Evolutionary conservation across 768 basidiomycete genomes (phyloP).

Genomic region (Macrocybe gigantea): DNA sequence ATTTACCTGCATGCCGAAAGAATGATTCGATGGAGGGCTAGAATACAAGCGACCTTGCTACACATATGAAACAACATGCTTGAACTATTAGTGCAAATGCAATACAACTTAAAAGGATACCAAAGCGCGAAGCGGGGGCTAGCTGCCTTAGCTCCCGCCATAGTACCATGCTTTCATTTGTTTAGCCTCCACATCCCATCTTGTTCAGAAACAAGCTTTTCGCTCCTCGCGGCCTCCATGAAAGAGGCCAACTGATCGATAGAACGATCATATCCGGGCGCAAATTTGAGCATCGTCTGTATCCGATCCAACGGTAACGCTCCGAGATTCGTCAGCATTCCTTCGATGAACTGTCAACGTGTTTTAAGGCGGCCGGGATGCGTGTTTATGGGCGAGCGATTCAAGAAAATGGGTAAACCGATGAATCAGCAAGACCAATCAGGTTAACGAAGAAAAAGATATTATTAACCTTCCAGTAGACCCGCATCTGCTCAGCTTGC

Average conservation of each 20-base stretch:
- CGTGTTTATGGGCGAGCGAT: background rate
- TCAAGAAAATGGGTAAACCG: background rate
- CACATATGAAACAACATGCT: too few relatives aligned
- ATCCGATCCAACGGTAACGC: conserved; percentile 74
- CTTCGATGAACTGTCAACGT: conserved; percentile 68
- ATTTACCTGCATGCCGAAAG: too few relatives aligned
- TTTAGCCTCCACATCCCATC: conserved; percentile 65
- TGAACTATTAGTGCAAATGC: too few relatives aligned
- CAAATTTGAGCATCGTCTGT: conserved; percentile 82
- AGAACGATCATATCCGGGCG: conserved; percentile 75
- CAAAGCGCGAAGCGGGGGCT: too few relatives aligned
- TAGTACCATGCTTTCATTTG: background rate
- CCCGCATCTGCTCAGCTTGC: conserved; percentile 79
- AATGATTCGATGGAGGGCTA: too few relatives aligned
- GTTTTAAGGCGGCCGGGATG: conserved; percentile 1
- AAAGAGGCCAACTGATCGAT: conserved; percentile 74
- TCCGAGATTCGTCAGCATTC: conserved; percentile 87
- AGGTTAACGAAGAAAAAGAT: background rate
- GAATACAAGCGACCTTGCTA: too few relatives aligned
- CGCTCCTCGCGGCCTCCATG: conserved; percentile 75
- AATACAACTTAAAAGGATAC: too few relatives aligned
- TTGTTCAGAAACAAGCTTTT: conserved; percentile 65
- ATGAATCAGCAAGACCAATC: background rate
- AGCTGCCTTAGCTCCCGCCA: too few relatives aligned
- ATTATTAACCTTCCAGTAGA: conserved; percentile 76